Evolutionary conservation across 371 early-diverging fungal species (phyloP), one percentile per base, ranked within the genome.

Genomic region (Mortierella sp.): DNA sequence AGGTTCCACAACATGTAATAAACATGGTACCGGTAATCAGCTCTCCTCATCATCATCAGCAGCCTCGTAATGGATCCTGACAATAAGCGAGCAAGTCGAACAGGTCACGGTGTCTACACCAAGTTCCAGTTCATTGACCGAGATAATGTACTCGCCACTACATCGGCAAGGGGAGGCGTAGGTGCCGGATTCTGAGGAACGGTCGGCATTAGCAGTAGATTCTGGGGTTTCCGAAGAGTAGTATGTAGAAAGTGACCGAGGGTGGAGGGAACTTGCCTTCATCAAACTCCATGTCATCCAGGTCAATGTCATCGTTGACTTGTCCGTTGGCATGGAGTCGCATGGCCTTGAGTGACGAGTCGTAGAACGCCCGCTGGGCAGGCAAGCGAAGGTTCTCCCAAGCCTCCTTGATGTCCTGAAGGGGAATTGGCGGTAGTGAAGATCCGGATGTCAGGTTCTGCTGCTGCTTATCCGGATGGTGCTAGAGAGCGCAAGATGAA

Each of bases 301-400:
- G 56, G 47, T 72, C 73, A 45, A 72, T 66, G 44, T 72, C 67
- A 28, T 72, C 73, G 45, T 72, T 66, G 41, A 72, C 73, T 31
- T 72, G 73, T 14, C 73, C 73, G 34, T 66, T 66, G 22, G 61
- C 67, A 22, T 63, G 48, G 25, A 72, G 67, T 51, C 29, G 57
- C 63, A 58, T 46, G 3, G 73, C 73, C 37, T 72, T 66, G 28
- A 72, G 67, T 8, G 73, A 72, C 3, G 67, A 57, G 51, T 72
- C 67, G 34, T 72, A 72, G 25, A 72, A 72, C 6, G 61, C 62
- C 17, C 73, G 57, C 27, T 58, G 67, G 13, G 57, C 34, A 43
- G 73, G 67, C 49, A 60, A 45, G 3, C 73, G 73, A 54, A 72
- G 73, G 47, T 59, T 62, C 52, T 72, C 73, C 73, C 73, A 72